These are phyloP conservation scores for Fusarium pseudograminearum DNA, from an alignment of 2,329 filamentous ascomycete genomes.

Conservation along the genomic window DNA sequence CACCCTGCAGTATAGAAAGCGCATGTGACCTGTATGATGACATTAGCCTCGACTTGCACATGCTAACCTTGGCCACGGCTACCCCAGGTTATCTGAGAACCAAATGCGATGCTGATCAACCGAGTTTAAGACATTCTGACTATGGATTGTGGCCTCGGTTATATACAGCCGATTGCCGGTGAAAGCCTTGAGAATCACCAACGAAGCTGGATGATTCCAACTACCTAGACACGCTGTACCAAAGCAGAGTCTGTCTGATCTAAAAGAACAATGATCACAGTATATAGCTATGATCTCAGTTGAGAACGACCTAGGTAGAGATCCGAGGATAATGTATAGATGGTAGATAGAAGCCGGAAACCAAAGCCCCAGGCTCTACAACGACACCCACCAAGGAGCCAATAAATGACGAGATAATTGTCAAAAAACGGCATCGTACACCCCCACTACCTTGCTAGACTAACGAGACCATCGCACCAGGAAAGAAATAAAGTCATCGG, in stretches of 20 bases:
- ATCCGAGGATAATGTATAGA: slow-evolving; percentile 9
- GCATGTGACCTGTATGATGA: slow-evolving; percentile 25
- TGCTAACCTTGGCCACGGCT: slow-evolving; percentile 25
- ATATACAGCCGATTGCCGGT: slow-evolving; percentile 43
- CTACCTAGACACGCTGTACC: background rate
- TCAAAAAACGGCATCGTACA: slow-evolving; percentile 32
- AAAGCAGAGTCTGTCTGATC: background rate
- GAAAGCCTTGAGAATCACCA: background rate
- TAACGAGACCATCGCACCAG: slow-evolving; percentile 26
- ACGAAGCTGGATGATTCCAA: background rate
- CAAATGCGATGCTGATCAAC: slow-evolving; percentile 26
- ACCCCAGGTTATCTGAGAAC: slow-evolving; percentile 31
- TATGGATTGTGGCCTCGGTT: slow-evolving; percentile 39
- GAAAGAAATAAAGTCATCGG: slow-evolving; percentile 20
- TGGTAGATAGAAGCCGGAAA: background rate
- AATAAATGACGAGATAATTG: slow-evolving; percentile 45
- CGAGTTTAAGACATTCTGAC: slow-evolving; percentile 27
- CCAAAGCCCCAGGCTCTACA: slow-evolving; percentile 11
- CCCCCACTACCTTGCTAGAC: slow-evolving; percentile 23
- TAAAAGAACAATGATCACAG: background rate
- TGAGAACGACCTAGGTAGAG: slow-evolving; percentile 2
- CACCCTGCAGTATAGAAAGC: background rate
- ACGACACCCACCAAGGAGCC: slow-evolving; percentile 29
- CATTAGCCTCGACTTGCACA: slow-evolving; percentile 27
- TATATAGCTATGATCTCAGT: background rate